Conservation (phyloP, 148 eudicot genomes). For the Heliamphora exappendiculata region DNA sequence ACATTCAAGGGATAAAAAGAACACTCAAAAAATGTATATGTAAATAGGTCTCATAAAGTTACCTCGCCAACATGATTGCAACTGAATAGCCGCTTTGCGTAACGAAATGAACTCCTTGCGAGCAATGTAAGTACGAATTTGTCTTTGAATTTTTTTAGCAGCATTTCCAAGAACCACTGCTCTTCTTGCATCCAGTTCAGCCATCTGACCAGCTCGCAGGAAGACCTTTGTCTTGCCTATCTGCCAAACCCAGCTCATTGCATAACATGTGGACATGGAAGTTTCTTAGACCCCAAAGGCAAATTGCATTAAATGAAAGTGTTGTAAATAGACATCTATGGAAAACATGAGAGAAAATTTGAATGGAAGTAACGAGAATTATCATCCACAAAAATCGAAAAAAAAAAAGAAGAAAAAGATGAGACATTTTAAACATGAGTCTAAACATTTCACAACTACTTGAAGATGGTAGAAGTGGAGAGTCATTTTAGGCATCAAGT, state of each 20-base stretch:
- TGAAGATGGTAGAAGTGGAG: conserved; percentile 2
- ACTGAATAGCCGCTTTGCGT: conserved; percentile 69
- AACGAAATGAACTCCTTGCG: conserved; percentile 67
- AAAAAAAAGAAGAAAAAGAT: not conserved
- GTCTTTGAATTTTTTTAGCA: conserved; percentile 83
- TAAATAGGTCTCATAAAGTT: conserved; percentile 16
- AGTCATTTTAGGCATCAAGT: conserved; percentile 1
- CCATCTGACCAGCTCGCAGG: conserved; percentile 99
- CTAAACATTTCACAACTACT: not conserved
- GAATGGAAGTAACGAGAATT: no score
- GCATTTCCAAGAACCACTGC: conserved; percentile 90
- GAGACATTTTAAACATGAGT: not conserved
- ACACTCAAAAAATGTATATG: not conserved
- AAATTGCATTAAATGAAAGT: not conserved
- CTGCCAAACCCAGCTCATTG: conserved; percentile 39
- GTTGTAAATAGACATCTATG: not conserved
- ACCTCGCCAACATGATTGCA: conserved; percentile 97
- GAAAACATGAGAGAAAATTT: not conserved
- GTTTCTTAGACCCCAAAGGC: not conserved
- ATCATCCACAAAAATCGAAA: not conserved
- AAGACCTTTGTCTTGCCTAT: conserved; percentile 95
- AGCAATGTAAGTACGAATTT: conserved; percentile 79
- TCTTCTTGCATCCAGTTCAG: conserved; percentile 92
- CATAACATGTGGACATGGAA: not conserved
- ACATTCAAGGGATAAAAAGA: not conserved